Evolutionary conservation across 2,329 filamentous ascomycete species (phyloP).

Genomic region (Penicillium sp.): DNA sequence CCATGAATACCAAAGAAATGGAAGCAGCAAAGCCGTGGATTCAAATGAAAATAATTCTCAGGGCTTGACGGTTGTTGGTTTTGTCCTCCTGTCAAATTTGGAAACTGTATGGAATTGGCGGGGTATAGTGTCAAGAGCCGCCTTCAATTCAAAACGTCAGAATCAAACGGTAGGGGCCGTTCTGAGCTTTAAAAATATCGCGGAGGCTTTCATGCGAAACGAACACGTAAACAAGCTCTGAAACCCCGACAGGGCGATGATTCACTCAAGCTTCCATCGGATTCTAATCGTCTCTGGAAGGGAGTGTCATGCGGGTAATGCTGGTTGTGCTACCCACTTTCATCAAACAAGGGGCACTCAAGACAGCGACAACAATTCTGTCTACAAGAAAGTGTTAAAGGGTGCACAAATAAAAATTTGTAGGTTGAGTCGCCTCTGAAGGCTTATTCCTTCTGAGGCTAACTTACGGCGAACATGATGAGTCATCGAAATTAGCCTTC

Average conservation of each 20-base stretch:
- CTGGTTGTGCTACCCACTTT: not conserved
- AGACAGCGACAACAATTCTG: not conserved
- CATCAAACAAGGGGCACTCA: not conserved
- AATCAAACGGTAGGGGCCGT: not conserved
- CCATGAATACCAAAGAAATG: not conserved
- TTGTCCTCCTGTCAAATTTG: not conserved
- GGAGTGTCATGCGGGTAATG: conserved; percentile 17
- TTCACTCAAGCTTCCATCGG: conserved; percentile 31
- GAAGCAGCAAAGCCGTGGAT: not conserved
- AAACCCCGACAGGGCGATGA: conserved; percentile 10
- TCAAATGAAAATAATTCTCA: not conserved
- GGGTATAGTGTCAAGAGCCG: not conserved
- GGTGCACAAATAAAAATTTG: not conserved
- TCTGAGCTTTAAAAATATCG: conserved; percentile 7
- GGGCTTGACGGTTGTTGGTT: not conserved
- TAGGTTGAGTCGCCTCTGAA: not conserved
- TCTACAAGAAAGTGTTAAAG: not conserved
- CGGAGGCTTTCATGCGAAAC: conserved; percentile 4
- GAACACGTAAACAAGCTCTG: conserved; percentile 20
- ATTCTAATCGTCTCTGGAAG: conserved; percentile 34
- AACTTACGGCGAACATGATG: not conserved
- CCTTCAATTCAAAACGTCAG: not conserved
- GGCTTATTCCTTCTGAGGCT: not conserved
- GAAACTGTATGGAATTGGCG: not conserved
- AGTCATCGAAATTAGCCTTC: not conserved